A percentile compares a stretch with the other conserved stretches of the same genome.
Evolutionary conservation across 495 filamentous ascomycete species (phyloP).

Genomic region (Penicillium verhagenii): DNA sequence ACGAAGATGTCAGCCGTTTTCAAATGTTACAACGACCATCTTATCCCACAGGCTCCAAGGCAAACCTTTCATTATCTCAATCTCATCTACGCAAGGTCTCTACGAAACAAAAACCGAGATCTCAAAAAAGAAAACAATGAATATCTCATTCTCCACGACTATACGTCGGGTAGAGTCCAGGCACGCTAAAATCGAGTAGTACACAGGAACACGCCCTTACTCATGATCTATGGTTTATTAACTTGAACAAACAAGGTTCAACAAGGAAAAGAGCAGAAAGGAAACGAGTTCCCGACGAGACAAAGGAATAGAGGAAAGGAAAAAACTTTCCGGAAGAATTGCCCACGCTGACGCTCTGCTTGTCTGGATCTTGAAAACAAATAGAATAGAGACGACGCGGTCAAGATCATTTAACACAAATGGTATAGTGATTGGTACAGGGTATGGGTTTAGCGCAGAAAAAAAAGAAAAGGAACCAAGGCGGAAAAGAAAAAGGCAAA

Average conservation of each 20-base stretch:
- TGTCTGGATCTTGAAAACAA: slow-evolving; percentile 5
- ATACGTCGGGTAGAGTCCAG: background rate
- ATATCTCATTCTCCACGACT: background rate
- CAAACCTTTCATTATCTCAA: background rate
- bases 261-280: background rate
- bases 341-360: slow-evolving; percentile 13
- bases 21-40: background rate
- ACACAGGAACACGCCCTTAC: background rate
- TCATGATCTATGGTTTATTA: slow-evolving; percentile 1
- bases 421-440: slow-evolving; percentile 37
- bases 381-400: slow-evolving; percentile 10
- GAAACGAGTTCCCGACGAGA: background rate
- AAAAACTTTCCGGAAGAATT: background rate
- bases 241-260: background rate
- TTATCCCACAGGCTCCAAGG: background rate
- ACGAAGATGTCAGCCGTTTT: no score
- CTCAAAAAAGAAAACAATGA: background rate
- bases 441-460: slow-evolving; percentile 21
- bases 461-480: slow-evolving; percentile 2
- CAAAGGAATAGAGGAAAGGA: background rate
- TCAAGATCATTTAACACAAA: slow-evolving; percentile 16
- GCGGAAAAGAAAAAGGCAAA: slow-evolving; percentile 9
- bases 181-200: background rate
- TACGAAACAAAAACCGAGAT: background rate
- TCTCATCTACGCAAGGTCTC: background rate